Percentiles rank a stretch among this genome's conserved stretches.
These are phyloP conservation scores for Heritiera littoralis DNA, from an alignment of 345 rosid genomes.

Conservation along the genomic window DNA sequence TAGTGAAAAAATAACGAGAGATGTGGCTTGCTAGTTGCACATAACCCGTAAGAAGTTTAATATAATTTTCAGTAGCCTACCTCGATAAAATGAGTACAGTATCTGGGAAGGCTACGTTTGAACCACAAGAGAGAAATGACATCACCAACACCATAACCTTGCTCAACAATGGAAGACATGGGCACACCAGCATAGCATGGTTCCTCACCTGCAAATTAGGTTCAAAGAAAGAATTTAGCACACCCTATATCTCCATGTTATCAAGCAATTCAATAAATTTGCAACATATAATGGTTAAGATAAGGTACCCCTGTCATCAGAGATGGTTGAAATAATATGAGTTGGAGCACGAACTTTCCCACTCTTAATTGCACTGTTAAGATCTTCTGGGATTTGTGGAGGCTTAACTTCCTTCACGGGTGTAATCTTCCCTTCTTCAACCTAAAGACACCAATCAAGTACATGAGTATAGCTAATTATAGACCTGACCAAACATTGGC, in stretches of 20 bases:
- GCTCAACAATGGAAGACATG: slow-evolving; percentile 94
- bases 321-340: slow-evolving; percentile 92
- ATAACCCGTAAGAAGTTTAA: not conserved
- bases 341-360: slow-evolving; percentile 99
- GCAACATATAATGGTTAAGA: not conserved
- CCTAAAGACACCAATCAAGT: slow-evolving; percentile 40
- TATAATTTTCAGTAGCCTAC: slow-evolving; percentile 34
- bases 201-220: slow-evolving; percentile 71
- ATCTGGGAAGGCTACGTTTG: slow-evolving; percentile 96
- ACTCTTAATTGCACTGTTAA: slow-evolving; percentile 82
- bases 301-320: slow-evolving; percentile 85
- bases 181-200: slow-evolving; percentile 99
- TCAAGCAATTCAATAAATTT: not conserved
- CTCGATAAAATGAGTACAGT: slow-evolving; percentile 93
- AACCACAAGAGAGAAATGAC: slow-evolving; percentile 97
- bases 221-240: slow-evolving; percentile 14
- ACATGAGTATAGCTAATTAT: slow-evolving; percentile 2
- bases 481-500: not conserved
- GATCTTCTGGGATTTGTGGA: slow-evolving; percentile 97
- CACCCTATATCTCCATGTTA: slow-evolving; percentile 2
- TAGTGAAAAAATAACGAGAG: slow-evolving; percentile 4
- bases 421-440: slow-evolving; percentile 72
- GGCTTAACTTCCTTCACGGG: slow-evolving; percentile 82
- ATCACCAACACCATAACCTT: slow-evolving; percentile 92
- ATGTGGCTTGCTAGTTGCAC: not conserved